phyloP scores from a whole-genome alignment of 345 rosid genomes.

The Sisymbrium altissimum region DNA sequence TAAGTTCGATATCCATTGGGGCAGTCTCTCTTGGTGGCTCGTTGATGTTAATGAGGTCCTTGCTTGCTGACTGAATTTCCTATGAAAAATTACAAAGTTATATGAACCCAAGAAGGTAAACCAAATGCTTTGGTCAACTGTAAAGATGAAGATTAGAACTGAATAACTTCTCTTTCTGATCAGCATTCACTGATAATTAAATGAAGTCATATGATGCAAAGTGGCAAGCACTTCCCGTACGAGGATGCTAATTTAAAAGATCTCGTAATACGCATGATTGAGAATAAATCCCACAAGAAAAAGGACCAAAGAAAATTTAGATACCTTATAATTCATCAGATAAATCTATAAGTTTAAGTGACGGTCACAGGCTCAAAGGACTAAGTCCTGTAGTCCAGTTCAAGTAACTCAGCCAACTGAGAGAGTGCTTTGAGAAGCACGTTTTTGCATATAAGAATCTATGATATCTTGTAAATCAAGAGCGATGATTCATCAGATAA shows the following conservation, averaged over 20 bases:
- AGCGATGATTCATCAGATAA: conserved; percentile 1
- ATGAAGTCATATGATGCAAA: conserved; percentile 3
- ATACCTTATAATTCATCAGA: background rate
- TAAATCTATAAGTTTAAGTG: background rate
- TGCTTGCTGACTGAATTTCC: conserved; percentile 38
- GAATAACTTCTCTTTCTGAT: background rate
- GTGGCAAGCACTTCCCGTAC: background rate
- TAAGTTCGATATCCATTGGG: conserved; percentile 24
- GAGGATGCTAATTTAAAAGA: background rate
- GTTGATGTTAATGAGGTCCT: conserved; percentile 33
- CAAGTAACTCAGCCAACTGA: background rate
- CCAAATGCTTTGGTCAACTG: background rate
- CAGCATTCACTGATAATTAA: background rate
- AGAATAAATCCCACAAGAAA: background rate
- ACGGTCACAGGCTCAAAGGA: background rate
- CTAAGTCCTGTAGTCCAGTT: background rate
- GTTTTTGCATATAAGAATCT: background rate
- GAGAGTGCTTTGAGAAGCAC: conserved; percentile 16
- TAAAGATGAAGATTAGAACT: background rate
- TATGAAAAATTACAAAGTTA: conserved; percentile 28
- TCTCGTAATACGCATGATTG: background rate
- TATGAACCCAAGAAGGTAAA: background rate
- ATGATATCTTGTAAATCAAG: conserved; percentile 14
- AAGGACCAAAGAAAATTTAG: background rate
- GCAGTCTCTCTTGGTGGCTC: conserved; percentile 31